Percentiles rank a stretch among this genome's conserved stretches.
These are phyloP conservation scores for Cutaneotrichosporon arboriforme DNA, from an alignment of 1,284 basidiomycete genomes.

Conservation along the genomic window DNA sequence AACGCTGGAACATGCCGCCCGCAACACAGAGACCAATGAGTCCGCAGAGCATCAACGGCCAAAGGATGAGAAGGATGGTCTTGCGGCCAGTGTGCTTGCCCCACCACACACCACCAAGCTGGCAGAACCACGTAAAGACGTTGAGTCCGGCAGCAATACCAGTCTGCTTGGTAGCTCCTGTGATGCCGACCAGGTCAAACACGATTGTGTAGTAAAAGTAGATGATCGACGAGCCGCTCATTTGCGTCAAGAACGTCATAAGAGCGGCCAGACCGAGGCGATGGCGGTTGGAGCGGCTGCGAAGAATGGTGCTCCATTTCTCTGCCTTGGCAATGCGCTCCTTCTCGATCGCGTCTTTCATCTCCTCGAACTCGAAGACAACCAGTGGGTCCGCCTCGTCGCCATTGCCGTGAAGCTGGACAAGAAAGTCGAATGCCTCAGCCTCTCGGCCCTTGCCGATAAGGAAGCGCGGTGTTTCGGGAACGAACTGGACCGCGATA, in stretches of 20 bases:
- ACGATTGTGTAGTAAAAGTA: constrained; percentile 48
- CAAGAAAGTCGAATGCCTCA: constrained; percentile 69
- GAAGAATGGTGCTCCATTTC: constrained; percentile 42
- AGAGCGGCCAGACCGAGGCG: constrained; percentile 42
- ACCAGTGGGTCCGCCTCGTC: constrained; percentile 62
- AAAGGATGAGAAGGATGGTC: constrained; percentile 42
- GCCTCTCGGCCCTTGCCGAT: constrained; percentile 50
- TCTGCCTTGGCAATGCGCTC: constrained; percentile 53
- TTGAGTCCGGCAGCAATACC: constrained; percentile 47
- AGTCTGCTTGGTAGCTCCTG: constrained; percentile 43
- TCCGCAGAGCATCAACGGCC: constrained; percentile 41
- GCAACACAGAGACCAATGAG: constrained; percentile 42
- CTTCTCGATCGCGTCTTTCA: constrained; percentile 65
- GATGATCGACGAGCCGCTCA: constrained; percentile 41
- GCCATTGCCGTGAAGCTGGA: constrained; percentile 71
- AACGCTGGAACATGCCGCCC: constrained; percentile 36
- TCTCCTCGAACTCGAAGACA: constrained; percentile 70
- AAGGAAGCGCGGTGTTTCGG: constrained; percentile 47
- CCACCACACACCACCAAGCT: constrained; percentile 37
- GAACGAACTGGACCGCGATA: constrained; percentile 48
- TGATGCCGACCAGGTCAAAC: constrained; percentile 46
- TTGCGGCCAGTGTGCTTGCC: constrained; percentile 40
- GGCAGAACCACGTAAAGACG: constrained; percentile 46
- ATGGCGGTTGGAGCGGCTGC: constrained; percentile 33
- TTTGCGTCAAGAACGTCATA: constrained; percentile 42